These are phyloP conservation scores for Starmerella stigmatis DNA, from an alignment of 805 yeast species.

Conservation along the genomic window DNA sequence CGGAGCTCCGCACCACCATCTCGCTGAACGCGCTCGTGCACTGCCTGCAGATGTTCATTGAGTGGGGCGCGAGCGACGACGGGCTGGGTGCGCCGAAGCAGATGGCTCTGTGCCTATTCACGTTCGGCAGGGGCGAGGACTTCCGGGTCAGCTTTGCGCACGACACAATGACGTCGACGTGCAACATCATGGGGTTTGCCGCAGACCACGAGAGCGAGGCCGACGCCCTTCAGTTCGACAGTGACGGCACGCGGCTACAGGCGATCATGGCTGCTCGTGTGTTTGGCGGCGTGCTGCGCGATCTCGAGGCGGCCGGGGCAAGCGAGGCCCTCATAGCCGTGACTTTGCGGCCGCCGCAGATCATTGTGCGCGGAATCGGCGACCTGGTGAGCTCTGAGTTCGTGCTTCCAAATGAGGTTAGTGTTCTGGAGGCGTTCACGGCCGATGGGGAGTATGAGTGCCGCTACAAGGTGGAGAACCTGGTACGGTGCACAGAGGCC, in stretches of 20 bases:
- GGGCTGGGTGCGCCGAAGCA: not conserved
- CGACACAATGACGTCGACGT: constrained; percentile 40
- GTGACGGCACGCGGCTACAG: constrained; percentile 39
- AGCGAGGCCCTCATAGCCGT: constrained; percentile 12
- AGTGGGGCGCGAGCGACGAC: constrained; percentile 33
- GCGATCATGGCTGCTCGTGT: constrained; percentile 45
- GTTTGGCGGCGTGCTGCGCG: constrained; percentile 44
- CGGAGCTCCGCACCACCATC: constrained; percentile 6
- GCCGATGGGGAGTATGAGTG: constrained; percentile 27
- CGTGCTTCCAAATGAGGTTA: constrained; percentile 51
- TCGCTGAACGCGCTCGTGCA: constrained; percentile 19
- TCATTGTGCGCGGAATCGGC: constrained; percentile 55
- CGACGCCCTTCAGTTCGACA: constrained; percentile 34
- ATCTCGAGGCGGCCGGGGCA: constrained; percentile 43
- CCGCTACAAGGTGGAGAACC: constrained; percentile 39
- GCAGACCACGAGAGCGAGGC: constrained; percentile 26
- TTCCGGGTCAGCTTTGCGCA: constrained; percentile 20
- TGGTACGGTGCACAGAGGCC: constrained; percentile 42
- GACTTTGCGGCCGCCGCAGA: constrained; percentile 29
- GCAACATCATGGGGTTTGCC: constrained; percentile 43
- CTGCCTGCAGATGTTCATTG: constrained; percentile 27
- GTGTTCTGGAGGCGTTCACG: constrained; percentile 51
- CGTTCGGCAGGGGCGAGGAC: constrained; percentile 43
- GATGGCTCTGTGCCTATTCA: constrained; percentile 35
- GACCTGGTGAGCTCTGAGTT: constrained; percentile 65